Evolutionary conservation across 768 basidiomycete genomes (phyloP), one percentile per base, ranked within the genome.

Genomic region (Suillus spraguei): DNA sequence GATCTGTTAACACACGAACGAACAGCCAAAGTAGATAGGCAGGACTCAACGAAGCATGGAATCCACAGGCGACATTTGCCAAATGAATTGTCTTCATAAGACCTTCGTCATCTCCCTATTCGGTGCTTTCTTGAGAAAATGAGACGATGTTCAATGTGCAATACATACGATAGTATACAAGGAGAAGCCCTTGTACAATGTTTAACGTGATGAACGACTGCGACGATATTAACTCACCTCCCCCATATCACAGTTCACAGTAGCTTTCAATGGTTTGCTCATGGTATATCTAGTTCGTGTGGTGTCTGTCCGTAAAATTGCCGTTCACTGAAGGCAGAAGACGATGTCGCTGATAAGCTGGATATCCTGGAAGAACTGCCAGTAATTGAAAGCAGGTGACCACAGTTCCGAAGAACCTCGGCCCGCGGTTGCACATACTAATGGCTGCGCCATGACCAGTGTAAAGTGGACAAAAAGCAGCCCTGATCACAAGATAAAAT

Each of bases 41-140:
- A 49, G 7, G 47, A 36, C 73, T 64, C 41, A 63, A 87, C 84
- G 84, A 85, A 24, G 85, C 87, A 68, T 90, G 89, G 64, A 88
- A 88, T 7, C 88, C 88, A 68, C 88, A 90, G 0, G 88, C 88
- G 17, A 89, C 77, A 64, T 88, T 87, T 0, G 86, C 85, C 17
- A 86, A 75, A 66, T 87, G 83, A 35, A 87, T 85, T 13, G 80
- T 82, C 60, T 81, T 78, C 83, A 85, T 85, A 49, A 86, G 77
- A 11, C 74, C 73, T 61, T 81, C 82, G 39, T 86, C 85, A 41
- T 86, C 82, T 7, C 79, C 81, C 85, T 85, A 47, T 52, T 38
- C 32, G 28, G 39, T 11, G 3, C 33, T 9, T 3, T 61, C 53
- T 58, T 58, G 9, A 39, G 28, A 28, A 7, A 11, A 47, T 13